Conservation (phyloP, 2,329 filamentous ascomycete species). For the Fusarium caatingaense region DNA sequence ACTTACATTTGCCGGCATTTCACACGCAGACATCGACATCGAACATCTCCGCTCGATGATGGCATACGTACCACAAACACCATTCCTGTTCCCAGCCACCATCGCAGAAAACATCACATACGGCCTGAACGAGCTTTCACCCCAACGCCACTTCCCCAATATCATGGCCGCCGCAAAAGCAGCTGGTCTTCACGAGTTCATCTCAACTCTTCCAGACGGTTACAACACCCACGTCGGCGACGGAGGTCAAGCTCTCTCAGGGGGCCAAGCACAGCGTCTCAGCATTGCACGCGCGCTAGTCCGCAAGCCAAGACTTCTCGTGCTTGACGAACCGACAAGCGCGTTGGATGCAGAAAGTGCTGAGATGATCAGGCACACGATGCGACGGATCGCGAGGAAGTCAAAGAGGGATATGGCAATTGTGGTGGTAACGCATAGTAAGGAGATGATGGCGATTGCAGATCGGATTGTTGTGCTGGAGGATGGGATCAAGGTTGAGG, state of each 20-base stretch:
- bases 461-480: constrained; percentile 79
- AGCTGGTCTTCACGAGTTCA: constrained; percentile 80
- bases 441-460: constrained; percentile 87
- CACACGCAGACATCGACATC: constrained; percentile 70
- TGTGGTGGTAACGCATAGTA: constrained; percentile 83
- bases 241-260: constrained; percentile 77
- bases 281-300: constrained; percentile 84
- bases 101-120: constrained; percentile 87
- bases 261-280: constrained; percentile 85
- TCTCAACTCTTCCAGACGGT: constrained; percentile 71
- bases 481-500: constrained; percentile 73
- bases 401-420: constrained; percentile 68
- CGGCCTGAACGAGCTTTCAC: constrained; percentile 69
- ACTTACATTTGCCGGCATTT: constrained; percentile 68
- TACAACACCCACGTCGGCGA: constrained; percentile 78
- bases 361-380: constrained; percentile 70
- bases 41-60: constrained; percentile 69
- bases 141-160: constrained; percentile 58
- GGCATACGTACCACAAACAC: constrained; percentile 76
- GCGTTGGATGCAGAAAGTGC: constrained; percentile 79
- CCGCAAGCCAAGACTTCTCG: constrained; percentile 75
- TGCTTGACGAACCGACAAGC: constrained; percentile 89
- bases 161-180: constrained; percentile 65
- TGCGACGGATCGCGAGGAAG: constrained; percentile 63
- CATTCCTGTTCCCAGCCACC: constrained; percentile 81